These are phyloP conservation scores for Candida vartiovaarae DNA, from an alignment of 805 yeast species.

Conservation along the genomic window DNA sequence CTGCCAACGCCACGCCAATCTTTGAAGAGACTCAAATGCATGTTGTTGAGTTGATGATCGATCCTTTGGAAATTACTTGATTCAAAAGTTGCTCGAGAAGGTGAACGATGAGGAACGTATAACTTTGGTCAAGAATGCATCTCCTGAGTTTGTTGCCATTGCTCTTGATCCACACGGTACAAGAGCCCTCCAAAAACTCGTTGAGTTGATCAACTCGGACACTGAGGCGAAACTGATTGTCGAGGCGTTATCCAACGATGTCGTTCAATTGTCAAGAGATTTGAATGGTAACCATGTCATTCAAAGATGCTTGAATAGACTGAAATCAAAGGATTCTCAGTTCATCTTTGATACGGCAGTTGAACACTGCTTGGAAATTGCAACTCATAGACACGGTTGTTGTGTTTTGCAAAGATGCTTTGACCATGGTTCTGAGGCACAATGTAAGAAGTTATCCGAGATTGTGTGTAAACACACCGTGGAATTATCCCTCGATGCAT, in stretches of 20 bases:
- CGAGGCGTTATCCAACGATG: conserved; percentile 54
- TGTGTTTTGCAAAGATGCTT: conserved; percentile 93
- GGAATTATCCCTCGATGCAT: conserved; percentile 78
- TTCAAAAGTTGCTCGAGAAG: conserved; percentile 83
- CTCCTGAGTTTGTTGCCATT: conserved; percentile 66
- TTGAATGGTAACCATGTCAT: conserved; percentile 95
- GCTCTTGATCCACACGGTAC: conserved; percentile 96
- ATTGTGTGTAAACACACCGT: conserved; percentile 65
- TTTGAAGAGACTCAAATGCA: conserved; percentile 74
- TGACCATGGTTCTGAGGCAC: conserved; percentile 74
- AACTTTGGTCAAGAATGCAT: conserved; percentile 59
- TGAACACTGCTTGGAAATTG: conserved; percentile 66
- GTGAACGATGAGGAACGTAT: conserved; percentile 66
- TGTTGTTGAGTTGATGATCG: conserved; percentile 83
- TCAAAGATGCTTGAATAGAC: conserved; percentile 79
- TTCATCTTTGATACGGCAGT: conserved; percentile 87
- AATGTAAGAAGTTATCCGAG: conserved; percentile 58
- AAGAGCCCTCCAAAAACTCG: conserved; percentile 85
- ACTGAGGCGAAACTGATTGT: conserved; percentile 67
- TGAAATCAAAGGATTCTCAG: conserved; percentile 63
- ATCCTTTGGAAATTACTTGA: conserved; percentile 94
- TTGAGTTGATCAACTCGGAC: conserved; percentile 68
- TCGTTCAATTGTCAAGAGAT: conserved; percentile 78
- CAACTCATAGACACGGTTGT: conserved; percentile 96
- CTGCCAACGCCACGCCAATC: conserved; percentile 63